Evolutionary conservation across 2,329 filamentous ascomycete species (phyloP).

Genomic region (Neofusicoccum sp.): DNA sequence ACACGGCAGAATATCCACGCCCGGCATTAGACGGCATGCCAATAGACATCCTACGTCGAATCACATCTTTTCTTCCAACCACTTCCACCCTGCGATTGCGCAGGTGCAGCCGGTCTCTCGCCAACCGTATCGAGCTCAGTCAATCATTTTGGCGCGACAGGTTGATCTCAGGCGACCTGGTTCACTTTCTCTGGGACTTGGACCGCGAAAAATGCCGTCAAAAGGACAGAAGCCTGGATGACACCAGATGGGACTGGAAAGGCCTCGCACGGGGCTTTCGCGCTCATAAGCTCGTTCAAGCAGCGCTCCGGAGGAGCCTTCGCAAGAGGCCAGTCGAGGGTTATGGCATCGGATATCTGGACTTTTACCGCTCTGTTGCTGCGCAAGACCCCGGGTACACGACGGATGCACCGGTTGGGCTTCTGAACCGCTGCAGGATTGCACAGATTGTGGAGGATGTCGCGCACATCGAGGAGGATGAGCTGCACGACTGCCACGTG

Average conservation of each 20-base stretch:
- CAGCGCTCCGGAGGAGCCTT: not conserved
- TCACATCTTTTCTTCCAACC: not conserved
- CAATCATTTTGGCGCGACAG: conserved; percentile 11
- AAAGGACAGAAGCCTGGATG: not conserved
- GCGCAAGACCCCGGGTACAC: not conserved
- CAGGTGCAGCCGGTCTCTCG: not conserved
- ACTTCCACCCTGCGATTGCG: not conserved
- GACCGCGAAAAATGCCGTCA: not conserved
- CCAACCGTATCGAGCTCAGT: not conserved
- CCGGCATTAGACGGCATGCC: conserved; percentile 8
- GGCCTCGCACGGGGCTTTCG: not conserved
- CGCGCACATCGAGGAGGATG: not conserved
- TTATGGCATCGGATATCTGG: conserved; percentile 3
- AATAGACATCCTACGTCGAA: not conserved
- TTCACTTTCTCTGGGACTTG: conserved; percentile 8
- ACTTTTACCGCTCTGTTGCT: conserved; percentile 4
- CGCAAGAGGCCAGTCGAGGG: not conserved
- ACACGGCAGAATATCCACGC: not conserved
- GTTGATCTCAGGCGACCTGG: not conserved
- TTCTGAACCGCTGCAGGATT: conserved; percentile 8
- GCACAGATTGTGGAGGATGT: not conserved
- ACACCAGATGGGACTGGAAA: not conserved
- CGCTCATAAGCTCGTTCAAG: not conserved
- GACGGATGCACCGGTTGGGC: not conserved
- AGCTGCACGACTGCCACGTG: conserved; percentile 8